Base-by-base conservation (phyloP, 345 rosid species). In the Gossypium ekmanianum region DNA sequence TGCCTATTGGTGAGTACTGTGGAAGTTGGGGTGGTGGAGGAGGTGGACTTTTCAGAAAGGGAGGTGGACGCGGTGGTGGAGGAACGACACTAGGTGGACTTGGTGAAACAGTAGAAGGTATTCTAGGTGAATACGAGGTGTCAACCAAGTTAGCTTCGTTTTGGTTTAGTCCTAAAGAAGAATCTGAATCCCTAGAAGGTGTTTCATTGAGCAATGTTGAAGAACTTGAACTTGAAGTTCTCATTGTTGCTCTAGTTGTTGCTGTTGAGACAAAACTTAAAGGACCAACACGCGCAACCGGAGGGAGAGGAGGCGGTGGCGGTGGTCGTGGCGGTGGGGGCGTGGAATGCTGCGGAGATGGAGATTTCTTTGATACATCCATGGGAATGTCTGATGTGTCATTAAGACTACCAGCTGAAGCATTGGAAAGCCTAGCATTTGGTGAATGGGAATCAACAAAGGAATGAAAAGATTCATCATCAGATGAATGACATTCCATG, bases 391-490 rank as follows among this genome's bases (percentile, higher is more conserved):
- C 91, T 3, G 85, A 73, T 50, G 69, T 44, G 61, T 85, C 83
- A 51, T 76, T 67, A 64, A 83, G 80, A 79, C 79, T 83, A 79
- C 77, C 87, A 58, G 83, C 83, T 2, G 94, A 89, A 81, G 87
- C 94, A 85, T 88, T 85, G 18, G 97, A 91, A 64, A 88, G 78
- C 75, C 88, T 82, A 14, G 41, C n/a, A 61, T 61, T 57, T 26
- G 91, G 83, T n/a, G 92, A 85, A 47, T 71, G 81, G 39, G 93
- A 86, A 74, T 85, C 93, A 71, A 61, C 78, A 75, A 82, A 82
- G 71, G 98, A 95, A 79, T 93, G 99, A 77, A 91, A 95, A 79
- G 97, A 93, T 75, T 91, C 97, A 61, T 88, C 91, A 9, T 89
- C 99, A 8, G 94, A 89, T 12, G 94, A 82, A 80, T 79, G 84